Base-by-base conservation (phyloP, 1,284 basidiomycete genomes). In the Ganoderma multipileum region DNA sequence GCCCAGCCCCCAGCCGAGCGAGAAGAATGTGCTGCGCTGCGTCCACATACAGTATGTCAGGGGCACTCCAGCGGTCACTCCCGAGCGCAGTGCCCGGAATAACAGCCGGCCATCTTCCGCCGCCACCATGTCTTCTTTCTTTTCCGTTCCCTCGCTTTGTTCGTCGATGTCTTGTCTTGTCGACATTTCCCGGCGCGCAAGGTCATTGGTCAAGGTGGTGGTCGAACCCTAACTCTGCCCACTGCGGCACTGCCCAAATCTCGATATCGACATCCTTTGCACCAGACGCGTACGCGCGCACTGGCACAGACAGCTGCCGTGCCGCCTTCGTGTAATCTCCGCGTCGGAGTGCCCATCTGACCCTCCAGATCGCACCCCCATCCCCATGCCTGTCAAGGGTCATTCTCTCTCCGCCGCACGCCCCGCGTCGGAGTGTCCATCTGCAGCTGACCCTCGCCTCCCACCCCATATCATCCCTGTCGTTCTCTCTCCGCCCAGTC, bases 401-500 rank as follows among this genome's bases (percentile, higher is more conserved):
- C 55, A 14, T n/a, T 7, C 33, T 16, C 36, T 58, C 55, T 58
- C 55, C 57, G 36, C 57, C n/a, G 57, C 57, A 11, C 20, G 20
- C 57, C 57, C n/a, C 57, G 36, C 57, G 55, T 38, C n/a, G 33
- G 33, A 33, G 57, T 38, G 30, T 18, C 28, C 57, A 14, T 58
- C 36, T 33, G 36, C 57, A 14, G 38, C 36, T 33, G 36, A 38
- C 33, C 57, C 3, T 23, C 33, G 4, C 57, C 8, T 41, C 58
- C 38, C 38, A 26, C 47, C 47, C 58, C 58, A 11, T 18, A 12
- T 12, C 58, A 23, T n/a, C 36, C 57, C 57, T 38, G 33, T 26
- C 58, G 38, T 60, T 60, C 58, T 60, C 38, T 60, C 58, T 41
- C 58, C 58, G 58, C 58, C 18, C 58, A 23, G 58, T 60, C 58